These are phyloP conservation scores for Pleomassaria siparia DNA, from an alignment of 2,329 filamentous ascomycete species.

Conservation along the genomic window DNA sequence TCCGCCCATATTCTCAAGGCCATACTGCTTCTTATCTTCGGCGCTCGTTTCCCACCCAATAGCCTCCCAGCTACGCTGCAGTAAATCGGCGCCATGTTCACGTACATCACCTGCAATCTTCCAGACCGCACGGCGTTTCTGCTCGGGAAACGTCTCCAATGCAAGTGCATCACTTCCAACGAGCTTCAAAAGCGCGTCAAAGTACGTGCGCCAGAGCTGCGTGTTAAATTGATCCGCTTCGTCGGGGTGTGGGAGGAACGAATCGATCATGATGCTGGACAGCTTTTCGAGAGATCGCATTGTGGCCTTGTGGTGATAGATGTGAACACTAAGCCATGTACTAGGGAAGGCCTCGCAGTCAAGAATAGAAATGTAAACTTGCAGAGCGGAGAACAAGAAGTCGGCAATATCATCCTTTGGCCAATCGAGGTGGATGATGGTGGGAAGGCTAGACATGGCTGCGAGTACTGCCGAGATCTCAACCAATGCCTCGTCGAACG, in stretches of 20 bases:
- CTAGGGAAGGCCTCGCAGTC: slow-evolving; percentile 86
- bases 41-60: slow-evolving; percentile 91
- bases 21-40: slow-evolving; percentile 78
- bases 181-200: slow-evolving; percentile 82
- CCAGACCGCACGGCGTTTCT: slow-evolving; percentile 95
- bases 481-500: slow-evolving; percentile 83
- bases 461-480: slow-evolving; percentile 88
- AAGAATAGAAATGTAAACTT: slow-evolving; percentile 86
- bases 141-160: slow-evolving; percentile 93
- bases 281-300: slow-evolving; percentile 85
- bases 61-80: slow-evolving; percentile 86
- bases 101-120: slow-evolving; percentile 97
- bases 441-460: slow-evolving; percentile 72
- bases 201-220: slow-evolving; percentile 91
- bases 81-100: slow-evolving; percentile 83
- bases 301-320: slow-evolving; percentile 88
- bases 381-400: slow-evolving; percentile 76
- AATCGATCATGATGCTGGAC: slow-evolving; percentile 75
- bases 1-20: slow-evolving; percentile 81
- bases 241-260: slow-evolving; percentile 83
- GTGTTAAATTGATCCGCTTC: slow-evolving; percentile 92
- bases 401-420: slow-evolving; percentile 72
- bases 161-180: slow-evolving; percentile 87
- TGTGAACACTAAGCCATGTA: slow-evolving; percentile 89
- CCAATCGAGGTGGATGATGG: slow-evolving; percentile 74